phyloP scores from a whole-genome alignment of 495 filamentous ascomycete genomes.

The Penicillium manginii region DNA sequence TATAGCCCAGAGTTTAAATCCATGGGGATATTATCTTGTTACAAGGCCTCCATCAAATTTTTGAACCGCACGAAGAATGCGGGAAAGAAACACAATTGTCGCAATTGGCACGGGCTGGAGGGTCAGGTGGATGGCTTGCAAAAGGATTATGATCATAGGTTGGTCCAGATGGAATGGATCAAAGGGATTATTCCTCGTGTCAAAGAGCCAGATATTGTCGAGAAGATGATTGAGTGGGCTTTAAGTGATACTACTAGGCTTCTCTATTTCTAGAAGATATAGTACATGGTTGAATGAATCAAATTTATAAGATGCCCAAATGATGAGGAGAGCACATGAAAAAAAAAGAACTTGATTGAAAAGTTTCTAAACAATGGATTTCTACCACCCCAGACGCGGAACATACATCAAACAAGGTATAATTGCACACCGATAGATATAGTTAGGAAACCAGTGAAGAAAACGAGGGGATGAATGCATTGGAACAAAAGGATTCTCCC shows the following conservation, averaged over 20 bases:
- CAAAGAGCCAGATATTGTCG: not conserved
- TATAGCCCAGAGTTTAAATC: not conserved
- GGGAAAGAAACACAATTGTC: not conserved
- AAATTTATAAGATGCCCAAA: too few species aligned
- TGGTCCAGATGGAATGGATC: not conserved
- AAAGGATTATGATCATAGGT: not conserved
- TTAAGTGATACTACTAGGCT: not conserved
- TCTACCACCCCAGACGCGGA: not conserved
- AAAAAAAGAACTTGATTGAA: too few species aligned
- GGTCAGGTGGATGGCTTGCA: not conserved
- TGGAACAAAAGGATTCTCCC: not conserved
- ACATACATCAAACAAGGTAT: not conserved
- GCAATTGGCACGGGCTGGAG: not conserved
- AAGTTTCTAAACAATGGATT: not conserved
- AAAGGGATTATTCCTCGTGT: not conserved
- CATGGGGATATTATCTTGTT: not conserved
- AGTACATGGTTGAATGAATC: not conserved
- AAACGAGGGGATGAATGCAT: not conserved
- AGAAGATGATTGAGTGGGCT: not conserved
- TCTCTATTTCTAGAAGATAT: not conserved
- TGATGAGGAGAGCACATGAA: too few species aligned
- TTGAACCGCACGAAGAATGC: not conserved
- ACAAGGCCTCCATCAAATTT: not conserved
- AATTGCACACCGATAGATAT: constrained; percentile 4
- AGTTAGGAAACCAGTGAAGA: not conserved